These are phyloP conservation scores for Perilla frutescens DNA, from an alignment of 257 asterid genomes.

Conservation along the genomic window DNA sequence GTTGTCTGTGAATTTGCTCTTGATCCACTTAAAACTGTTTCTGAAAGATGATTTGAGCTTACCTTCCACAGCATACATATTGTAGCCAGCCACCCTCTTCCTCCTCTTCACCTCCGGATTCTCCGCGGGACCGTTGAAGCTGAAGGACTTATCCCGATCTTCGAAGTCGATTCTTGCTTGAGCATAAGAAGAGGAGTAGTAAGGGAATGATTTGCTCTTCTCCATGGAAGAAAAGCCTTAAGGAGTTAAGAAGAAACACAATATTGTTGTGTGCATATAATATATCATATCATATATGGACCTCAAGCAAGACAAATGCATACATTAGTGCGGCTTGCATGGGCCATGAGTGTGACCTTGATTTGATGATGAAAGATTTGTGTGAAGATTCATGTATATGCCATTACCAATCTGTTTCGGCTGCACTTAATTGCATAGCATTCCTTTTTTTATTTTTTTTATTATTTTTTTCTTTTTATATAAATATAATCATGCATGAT, in stretches of 20 bases:
- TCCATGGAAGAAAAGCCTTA: slow-evolving; percentile 51
- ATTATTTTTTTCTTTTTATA: too few relatives aligned
- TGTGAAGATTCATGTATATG: slow-evolving; percentile 39
- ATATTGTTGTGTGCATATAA: slow-evolving; percentile 2
- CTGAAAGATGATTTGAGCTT: slow-evolving; percentile 82
- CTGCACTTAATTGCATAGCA: background rate
- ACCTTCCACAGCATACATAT: slow-evolving; percentile 79
- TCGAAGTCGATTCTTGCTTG: slow-evolving; percentile 78
- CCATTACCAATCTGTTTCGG: background rate
- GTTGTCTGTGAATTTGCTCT: slow-evolving; percentile 67
- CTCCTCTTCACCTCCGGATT: slow-evolving; percentile 80
- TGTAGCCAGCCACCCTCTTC: slow-evolving; percentile 82
- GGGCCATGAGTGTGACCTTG: slow-evolving; percentile 69
- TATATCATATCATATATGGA: slow-evolving; percentile 38
- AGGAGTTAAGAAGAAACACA: background rate
- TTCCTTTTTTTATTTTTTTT: background rate
- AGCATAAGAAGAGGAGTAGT: slow-evolving; percentile 69
- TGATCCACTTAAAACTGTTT: slow-evolving; percentile 93
- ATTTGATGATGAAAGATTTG: slow-evolving; percentile 40
- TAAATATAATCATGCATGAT: background rate
- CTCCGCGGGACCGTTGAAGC: slow-evolving; percentile 84
- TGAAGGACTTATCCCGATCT: slow-evolving; percentile 70
- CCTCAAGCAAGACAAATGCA: slow-evolving; percentile 51
- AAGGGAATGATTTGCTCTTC: slow-evolving; percentile 74
- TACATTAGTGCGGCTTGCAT: slow-evolving; percentile 61